These are phyloP conservation scores for Zymoseptoria ardabiliae DNA, from an alignment of 2,329 filamentous ascomycete genomes.

Conservation along the genomic window DNA sequence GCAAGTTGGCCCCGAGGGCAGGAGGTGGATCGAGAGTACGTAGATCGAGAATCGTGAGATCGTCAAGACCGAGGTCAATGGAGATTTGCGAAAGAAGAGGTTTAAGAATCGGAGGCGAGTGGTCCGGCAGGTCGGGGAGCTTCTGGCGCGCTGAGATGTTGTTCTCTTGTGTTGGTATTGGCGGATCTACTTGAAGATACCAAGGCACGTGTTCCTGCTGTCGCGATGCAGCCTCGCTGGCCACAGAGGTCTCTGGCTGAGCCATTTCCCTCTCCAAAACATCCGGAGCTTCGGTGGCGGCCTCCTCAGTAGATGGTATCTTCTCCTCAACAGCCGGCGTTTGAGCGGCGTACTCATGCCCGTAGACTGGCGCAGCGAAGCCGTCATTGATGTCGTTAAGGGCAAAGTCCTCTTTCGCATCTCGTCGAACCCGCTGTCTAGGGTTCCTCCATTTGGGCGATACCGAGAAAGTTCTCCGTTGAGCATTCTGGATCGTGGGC, in stretches of 20 bases:
- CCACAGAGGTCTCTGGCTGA: conserved; percentile 3
- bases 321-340: no score
- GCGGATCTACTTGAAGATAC: conserved; percentile 70
- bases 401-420: conserved; percentile 12
- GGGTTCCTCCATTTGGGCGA: conserved; percentile 13
- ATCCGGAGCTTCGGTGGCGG: neutral
- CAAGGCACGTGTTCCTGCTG: conserved; percentile 51
- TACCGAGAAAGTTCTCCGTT: conserved; percentile 18
- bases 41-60: conserved; percentile 73
- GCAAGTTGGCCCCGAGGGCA: conserved; percentile 75
- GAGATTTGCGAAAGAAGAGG: conserved; percentile 71
- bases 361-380: neutral
- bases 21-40: conserved; percentile 77
- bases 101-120: conserved; percentile 63
- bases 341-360: neutral
- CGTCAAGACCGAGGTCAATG: conserved; percentile 78
- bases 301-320: neutral
- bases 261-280: neutral
- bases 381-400: conserved; percentile 19
- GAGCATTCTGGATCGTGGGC: conserved; percentile 5
- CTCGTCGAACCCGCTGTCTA: conserved; percentile 14
- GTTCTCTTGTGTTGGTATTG: conserved; percentile 33
- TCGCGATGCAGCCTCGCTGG: conserved; percentile 1
- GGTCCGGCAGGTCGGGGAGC: conserved; percentile 57
- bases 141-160: conserved; percentile 46